Evolutionary conservation across 345 rosid species (phyloP).

Genomic region (Dipteronia dyeriana): DNA sequence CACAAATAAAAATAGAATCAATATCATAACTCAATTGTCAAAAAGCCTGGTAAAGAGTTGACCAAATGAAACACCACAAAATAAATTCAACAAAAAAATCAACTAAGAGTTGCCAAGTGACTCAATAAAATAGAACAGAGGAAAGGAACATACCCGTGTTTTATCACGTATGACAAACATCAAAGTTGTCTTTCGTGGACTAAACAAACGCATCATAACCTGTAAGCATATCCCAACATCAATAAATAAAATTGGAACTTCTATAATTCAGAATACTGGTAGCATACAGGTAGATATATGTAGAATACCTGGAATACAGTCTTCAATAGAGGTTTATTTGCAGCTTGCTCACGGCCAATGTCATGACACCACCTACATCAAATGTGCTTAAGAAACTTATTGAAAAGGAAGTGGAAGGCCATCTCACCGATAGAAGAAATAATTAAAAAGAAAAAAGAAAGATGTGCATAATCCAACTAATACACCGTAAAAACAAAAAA

Average conservation of each 20-base stretch:
- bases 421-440: neutral
- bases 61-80: constrained; percentile 2
- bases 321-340: constrained; percentile 96
- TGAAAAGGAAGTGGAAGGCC: constrained; percentile 12
- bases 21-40: constrained; percentile 7
- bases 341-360: constrained; percentile 99
- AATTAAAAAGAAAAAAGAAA: neutral
- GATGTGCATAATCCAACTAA: constrained; percentile 6
- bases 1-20: constrained; percentile 21
- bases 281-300: constrained; percentile 14
- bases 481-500: too few relatives aligned
- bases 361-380: constrained; percentile 97
- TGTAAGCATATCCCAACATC: constrained; percentile 36
- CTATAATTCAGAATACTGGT: constrained; percentile 19
- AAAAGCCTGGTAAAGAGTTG: neutral
- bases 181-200: constrained; percentile 98
- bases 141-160: constrained; percentile 67
- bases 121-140: neutral
- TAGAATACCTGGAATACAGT: constrained; percentile 91
- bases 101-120: constrained; percentile 8
- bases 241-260: constrained; percentile 21
- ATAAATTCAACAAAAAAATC: neutral
- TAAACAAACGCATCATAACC: constrained; percentile 99
- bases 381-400: constrained; percentile 25
- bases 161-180: constrained; percentile 99